A percentile compares a stretch with the other conserved stretches of the same genome.
Conservation (phyloP, 2,329 filamentous ascomycete genomes). For the Penicillium sclerotiorum region DNA sequence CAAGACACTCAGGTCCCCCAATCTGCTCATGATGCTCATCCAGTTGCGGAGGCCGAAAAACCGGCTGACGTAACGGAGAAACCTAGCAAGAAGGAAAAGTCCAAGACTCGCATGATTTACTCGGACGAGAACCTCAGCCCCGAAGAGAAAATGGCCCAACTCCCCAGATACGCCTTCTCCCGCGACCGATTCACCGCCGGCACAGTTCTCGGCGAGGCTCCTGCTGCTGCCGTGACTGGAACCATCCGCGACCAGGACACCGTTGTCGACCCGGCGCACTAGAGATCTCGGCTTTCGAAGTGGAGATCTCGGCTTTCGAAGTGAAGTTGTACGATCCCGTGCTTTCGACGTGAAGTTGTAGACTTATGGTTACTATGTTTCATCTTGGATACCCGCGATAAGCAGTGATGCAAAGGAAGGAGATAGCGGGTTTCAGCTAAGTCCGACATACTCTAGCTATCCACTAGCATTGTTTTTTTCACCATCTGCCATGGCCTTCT, state of each 20-base stretch:
- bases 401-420: constrained; percentile 6
- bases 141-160: constrained; percentile 83
- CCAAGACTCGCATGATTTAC: constrained; percentile 75
- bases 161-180: constrained; percentile 74
- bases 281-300: constrained; percentile 11
- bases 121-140: constrained; percentile 77
- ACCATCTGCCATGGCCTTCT: background rate
- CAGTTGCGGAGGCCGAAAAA: constrained; percentile 42
- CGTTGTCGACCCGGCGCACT: constrained; percentile 37
- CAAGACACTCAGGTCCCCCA: constrained; percentile 35
- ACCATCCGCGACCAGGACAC: constrained; percentile 38
- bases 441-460: constrained; percentile 40
- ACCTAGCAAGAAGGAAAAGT: constrained; percentile 68
- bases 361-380: too few relatives aligned
- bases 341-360: too few relatives aligned
- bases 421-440: constrained; percentile 40
- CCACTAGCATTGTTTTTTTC: constrained; percentile 26
- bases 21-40: constrained; percentile 53
- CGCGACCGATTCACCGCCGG: constrained; percentile 46
- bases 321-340: too few relatives aligned
- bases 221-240: constrained; percentile 37
- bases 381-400: background rate
- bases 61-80: constrained; percentile 57
- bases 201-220: constrained; percentile 39
- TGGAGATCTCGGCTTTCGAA: too few relatives aligned